Evolutionary conservation across 2,329 filamentous ascomycete genomes (phyloP).

Genomic region (Monilinia vaccinii-corymbosi): DNA sequence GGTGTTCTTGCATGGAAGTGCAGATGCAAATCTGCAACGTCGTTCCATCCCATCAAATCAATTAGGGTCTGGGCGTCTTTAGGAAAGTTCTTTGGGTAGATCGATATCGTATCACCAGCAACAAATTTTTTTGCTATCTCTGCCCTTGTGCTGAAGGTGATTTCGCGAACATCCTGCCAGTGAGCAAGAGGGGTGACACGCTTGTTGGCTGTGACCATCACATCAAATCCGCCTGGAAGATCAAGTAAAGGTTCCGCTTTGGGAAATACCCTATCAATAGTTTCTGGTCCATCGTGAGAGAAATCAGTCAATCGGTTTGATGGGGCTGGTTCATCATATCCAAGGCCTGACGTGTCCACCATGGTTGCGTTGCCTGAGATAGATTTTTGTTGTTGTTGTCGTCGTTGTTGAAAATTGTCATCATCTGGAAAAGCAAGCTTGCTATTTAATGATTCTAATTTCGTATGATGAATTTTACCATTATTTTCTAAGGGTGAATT

Average conservation of each 20-base stretch:
- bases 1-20: slow-evolving; percentile 35
- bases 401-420: background rate
- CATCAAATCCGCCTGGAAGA: slow-evolving; percentile 17
- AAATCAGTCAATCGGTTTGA: background rate
- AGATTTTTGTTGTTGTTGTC: background rate
- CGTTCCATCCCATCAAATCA: slow-evolving; percentile 67
- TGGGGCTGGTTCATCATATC: background rate
- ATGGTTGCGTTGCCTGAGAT: background rate
- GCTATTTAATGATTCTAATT: background rate
- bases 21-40: slow-evolving; percentile 63
- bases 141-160: slow-evolving; percentile 51
- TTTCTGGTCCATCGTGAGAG: background rate
- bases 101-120: slow-evolving; percentile 72
- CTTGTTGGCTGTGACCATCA: slow-evolving; percentile 49
- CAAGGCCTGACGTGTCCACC: background rate
- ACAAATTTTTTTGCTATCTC: slow-evolving; percentile 28
- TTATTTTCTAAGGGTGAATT: background rate
- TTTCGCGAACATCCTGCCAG: slow-evolving; percentile 87
- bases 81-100: slow-evolving; percentile 83
- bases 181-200: slow-evolving; percentile 68
- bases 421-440: background rate
- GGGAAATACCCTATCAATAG: background rate
- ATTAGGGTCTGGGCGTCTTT: slow-evolving; percentile 73
- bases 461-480: background rate
- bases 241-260: background rate